A percentile compares a stretch with the other conserved stretches of the same genome.
phyloP scores from a whole-genome alignment of 805 yeast genomes.

The Yarrowia sp. region DNA sequence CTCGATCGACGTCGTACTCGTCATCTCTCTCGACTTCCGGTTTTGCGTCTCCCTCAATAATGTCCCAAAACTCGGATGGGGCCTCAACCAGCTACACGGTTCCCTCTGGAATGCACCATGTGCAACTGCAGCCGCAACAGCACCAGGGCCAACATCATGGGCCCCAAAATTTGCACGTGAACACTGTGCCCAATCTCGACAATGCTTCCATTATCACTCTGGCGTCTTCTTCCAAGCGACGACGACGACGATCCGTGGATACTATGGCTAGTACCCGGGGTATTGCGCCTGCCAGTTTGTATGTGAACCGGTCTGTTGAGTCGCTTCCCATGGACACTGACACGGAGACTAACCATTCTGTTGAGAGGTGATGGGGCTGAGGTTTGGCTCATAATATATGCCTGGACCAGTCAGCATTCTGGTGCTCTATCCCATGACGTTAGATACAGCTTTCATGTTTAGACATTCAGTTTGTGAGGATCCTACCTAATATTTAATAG shows the following conservation, averaged over 20 bases:
- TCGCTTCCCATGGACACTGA: slow-evolving; percentile 26
- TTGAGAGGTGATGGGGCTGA: not conserved
- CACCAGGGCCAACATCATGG: slow-evolving; percentile 6
- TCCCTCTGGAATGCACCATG: slow-evolving; percentile 16
- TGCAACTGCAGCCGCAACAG: slow-evolving; percentile 27
- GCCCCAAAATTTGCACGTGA: slow-evolving; percentile 6
- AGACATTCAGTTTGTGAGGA: not conserved
- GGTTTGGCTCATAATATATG: no score
- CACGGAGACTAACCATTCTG: slow-evolving; percentile 20
- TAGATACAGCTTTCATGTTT: no score
- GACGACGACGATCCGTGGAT: slow-evolving; percentile 38
- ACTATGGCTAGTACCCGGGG: slow-evolving; percentile 41
- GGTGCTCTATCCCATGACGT: no score
- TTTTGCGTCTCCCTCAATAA: not conserved
- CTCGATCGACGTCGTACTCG: slow-evolving; percentile 2
- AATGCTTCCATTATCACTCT: slow-evolving; percentile 40
- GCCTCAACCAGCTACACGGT: slow-evolving; percentile 29
- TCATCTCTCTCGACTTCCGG: slow-evolving; percentile 7
- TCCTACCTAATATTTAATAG: not conserved
- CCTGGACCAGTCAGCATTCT: no score
- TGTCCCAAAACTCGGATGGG: slow-evolving; percentile 23
- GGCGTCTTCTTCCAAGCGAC: slow-evolving; percentile 39
- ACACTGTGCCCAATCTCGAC: slow-evolving; percentile 30
- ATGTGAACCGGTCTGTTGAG: slow-evolving; percentile 30
- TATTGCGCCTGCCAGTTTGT: slow-evolving; percentile 37